A percentile compares a stretch with the other conserved stretches of the same genome.
Conservation (phyloP, 2,329 filamentous ascomycete genomes). For the Trichothecium roseum region DNA sequence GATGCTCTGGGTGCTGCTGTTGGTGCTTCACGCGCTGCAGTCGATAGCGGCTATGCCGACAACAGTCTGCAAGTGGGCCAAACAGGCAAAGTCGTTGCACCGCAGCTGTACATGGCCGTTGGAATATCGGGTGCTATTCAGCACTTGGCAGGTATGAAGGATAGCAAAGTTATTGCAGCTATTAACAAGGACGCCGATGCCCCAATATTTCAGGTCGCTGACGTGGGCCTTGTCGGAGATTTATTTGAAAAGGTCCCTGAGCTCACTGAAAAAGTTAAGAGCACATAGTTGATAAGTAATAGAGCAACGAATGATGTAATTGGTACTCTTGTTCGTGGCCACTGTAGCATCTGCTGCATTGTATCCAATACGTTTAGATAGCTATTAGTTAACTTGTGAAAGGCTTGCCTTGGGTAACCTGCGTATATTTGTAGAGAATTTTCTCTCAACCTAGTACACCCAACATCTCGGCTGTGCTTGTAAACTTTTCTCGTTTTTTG, state of each 20-base stretch:
- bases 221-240: conserved; percentile 91
- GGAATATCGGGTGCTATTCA: conserved; percentile 97
- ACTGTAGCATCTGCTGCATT: too few species aligned
- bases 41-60: conserved; percentile 95
- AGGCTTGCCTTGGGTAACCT: too few species aligned
- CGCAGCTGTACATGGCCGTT: conserved; percentile 87
- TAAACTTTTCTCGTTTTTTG: conserved; percentile 70
- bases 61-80: conserved; percentile 98
- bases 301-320: too few species aligned
- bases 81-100: conserved; percentile 97
- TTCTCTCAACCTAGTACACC: conserved; percentile 29
- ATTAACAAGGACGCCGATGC: conserved; percentile 98
- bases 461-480: conserved; percentile 46
- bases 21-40: conserved; percentile 86
- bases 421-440: conserved; percentile 7
- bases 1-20: conserved; percentile 92
- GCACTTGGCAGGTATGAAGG: conserved; percentile 98
- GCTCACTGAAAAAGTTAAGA: conserved; percentile 88
- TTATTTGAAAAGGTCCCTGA: conserved; percentile 93
- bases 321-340: too few species aligned
- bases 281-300: conserved; percentile 17
- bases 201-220: conserved; percentile 95
- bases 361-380: too few species aligned
- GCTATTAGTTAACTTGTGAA: too few species aligned
- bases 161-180: conserved; percentile 97